phyloP scores from a whole-genome alignment of 2,329 filamentous ascomycete species.

The Hymenotorrendiella dingleyae region DNA sequence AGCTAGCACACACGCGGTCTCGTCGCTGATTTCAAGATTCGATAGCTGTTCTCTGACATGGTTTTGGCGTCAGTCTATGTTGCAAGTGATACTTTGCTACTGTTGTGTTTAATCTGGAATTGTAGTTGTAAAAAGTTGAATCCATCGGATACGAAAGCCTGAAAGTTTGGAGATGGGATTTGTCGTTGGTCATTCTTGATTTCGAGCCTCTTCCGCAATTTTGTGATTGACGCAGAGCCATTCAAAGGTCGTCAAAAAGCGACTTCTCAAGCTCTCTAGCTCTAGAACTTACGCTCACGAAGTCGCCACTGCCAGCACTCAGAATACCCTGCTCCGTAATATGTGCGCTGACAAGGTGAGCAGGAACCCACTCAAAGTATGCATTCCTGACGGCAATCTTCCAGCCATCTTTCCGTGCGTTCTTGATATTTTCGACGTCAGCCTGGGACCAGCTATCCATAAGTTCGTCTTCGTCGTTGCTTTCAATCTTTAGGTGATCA shows the following conservation, averaged over 20 bases:
- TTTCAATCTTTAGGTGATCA: slow-evolving; percentile 39
- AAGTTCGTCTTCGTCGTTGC: slow-evolving; percentile 49
- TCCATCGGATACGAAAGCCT: too few species aligned
- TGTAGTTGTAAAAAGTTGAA: too few species aligned
- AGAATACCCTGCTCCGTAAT: slow-evolving; percentile 27
- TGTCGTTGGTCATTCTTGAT: too few species aligned
- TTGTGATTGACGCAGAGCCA: too few species aligned
- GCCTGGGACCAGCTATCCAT: slow-evolving; percentile 38
- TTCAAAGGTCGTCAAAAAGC: slow-evolving; percentile 3
- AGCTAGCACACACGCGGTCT: too few species aligned
- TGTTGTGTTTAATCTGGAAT: too few species aligned
- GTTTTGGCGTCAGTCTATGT: too few species aligned
- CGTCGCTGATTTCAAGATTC: too few species aligned
- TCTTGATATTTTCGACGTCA: slow-evolving; percentile 6
- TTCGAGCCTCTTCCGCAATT: too few species aligned
- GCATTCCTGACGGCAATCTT: slow-evolving; percentile 34
- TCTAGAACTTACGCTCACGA: slow-evolving; percentile 13
- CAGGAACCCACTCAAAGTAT: slow-evolving; percentile 32
- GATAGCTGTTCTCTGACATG: too few species aligned
- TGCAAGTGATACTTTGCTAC: too few species aligned
- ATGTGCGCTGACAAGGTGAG: slow-evolving; percentile 27
- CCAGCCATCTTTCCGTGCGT: slow-evolving; percentile 14
- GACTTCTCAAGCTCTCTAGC: slow-evolving; percentile 17
- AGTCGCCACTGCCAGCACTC: slow-evolving; percentile 11
- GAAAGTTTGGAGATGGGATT: too few species aligned